Evolutionary conservation across 371 early-diverging fungal species (phyloP).

Genomic region (Syncephalastrum monosporum): DNA sequence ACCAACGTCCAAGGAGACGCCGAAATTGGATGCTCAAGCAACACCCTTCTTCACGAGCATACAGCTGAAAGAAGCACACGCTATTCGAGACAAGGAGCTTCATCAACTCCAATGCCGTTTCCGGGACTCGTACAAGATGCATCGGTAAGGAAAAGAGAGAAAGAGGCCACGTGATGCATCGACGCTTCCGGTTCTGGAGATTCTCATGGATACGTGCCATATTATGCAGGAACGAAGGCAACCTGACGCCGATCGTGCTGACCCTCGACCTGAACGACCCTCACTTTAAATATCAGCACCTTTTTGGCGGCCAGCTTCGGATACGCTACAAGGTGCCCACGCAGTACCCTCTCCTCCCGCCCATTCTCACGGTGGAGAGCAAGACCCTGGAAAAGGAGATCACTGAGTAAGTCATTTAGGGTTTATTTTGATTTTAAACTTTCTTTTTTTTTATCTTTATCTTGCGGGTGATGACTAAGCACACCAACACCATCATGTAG

Average conservation of each 20-base stretch:
- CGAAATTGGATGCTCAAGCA: conserved; percentile 11
- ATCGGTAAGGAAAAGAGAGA: conserved; percentile 18
- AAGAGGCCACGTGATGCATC: too few species aligned
- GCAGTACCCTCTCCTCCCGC: conserved; percentile 50
- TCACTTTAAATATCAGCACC: conserved; percentile 27
- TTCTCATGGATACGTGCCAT: background rate
- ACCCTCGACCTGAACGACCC: conserved; percentile 32
- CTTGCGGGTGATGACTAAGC: background rate
- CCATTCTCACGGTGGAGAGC: conserved; percentile 48
- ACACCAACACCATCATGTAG: conserved; percentile 12
- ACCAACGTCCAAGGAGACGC: background rate
- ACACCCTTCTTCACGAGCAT: conserved; percentile 9
- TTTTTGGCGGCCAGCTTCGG: conserved; percentile 23
- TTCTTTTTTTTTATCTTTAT: background rate
- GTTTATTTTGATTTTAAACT: conserved; percentile 1
- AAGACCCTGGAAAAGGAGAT: conserved; percentile 41
- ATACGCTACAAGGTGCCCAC: conserved; percentile 45
- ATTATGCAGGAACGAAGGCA: conserved; percentile 1
- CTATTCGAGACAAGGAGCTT: conserved; percentile 15
- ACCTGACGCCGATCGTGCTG: conserved; percentile 10
- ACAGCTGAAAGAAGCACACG: conserved; percentile 6
- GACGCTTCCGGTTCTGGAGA: background rate
- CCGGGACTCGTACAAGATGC: conserved; percentile 30
- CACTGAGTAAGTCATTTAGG: conserved; percentile 24
- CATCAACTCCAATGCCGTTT: conserved; percentile 47